phyloP scores from a whole-genome alignment of 306 rosid species.

The Cyclanthera cordifolia region DNA sequence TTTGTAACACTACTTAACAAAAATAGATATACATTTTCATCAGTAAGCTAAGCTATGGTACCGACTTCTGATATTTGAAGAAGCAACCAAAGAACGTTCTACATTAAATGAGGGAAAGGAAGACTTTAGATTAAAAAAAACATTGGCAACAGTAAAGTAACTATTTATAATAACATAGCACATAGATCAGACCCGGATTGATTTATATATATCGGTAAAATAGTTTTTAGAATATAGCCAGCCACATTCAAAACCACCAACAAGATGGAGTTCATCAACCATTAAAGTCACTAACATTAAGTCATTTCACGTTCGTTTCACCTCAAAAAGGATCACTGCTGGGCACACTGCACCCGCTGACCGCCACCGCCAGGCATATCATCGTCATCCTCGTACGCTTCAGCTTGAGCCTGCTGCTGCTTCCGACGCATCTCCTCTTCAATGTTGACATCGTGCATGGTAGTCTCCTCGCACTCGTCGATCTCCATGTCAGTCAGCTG shows the following conservation, averaged over 20 bases:
- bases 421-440: conserved; percentile 80
- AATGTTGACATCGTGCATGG: conserved; percentile 71
- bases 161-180: not conserved
- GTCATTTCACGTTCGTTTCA: not conserved
- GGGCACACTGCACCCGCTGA: conserved; percentile 19
- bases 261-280: not conserved
- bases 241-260: not conserved
- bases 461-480: conserved; percentile 90
- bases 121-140: not conserved
- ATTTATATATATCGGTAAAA: not conserved
- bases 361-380: conserved; percentile 28
- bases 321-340: conserved; percentile 8
- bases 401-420: conserved; percentile 40
- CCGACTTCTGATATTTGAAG: too few relatives aligned
- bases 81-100: too few relatives aligned
- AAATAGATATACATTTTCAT: too few relatives aligned
- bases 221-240: not conserved
- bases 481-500: conserved; percentile 74
- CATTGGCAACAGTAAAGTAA: not conserved
- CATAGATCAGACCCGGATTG: not conserved
- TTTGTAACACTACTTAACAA: too few relatives aligned
- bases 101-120: too few relatives aligned
- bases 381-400: conserved; percentile 75
- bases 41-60: too few relatives aligned
- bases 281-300: not conserved